These are phyloP conservation scores for Coriolopsis trogii DNA, from an alignment of 1,284 basidiomycete genomes.

Conservation along the genomic window DNA sequence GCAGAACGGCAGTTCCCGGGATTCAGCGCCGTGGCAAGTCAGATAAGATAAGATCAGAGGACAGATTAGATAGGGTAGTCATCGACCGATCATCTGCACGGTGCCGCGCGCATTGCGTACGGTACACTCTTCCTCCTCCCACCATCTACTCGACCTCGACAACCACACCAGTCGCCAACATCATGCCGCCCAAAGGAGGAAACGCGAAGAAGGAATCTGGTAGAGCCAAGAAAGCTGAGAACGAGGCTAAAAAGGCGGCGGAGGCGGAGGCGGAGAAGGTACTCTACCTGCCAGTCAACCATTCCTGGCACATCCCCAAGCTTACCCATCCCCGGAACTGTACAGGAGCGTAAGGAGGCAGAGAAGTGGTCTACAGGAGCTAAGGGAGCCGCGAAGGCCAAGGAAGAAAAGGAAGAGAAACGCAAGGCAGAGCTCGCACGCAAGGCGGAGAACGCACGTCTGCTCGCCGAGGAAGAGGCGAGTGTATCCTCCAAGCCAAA, in stretches of 20 bases:
- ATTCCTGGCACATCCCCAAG: neutral
- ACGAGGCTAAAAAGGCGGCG: constrained; percentile 79
- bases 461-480: constrained; percentile 87
- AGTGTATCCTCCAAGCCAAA: constrained; percentile 66
- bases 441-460: constrained; percentile 76
- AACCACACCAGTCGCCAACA: neutral
- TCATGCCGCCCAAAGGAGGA: constrained; percentile 83
- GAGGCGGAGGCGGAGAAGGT: constrained; percentile 64
- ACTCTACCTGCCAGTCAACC: constrained; percentile 7
- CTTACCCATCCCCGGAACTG: neutral
- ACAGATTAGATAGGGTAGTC: too few relatives aligned
- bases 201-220: constrained; percentile 92
- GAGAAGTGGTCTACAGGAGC: constrained; percentile 77
- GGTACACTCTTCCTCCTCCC: neutral
- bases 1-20: neutral
- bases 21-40: neutral
- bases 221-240: constrained; percentile 91
- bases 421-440: constrained; percentile 73
- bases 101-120: neutral
- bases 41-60: neutral
- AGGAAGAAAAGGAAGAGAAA: constrained; percentile 79
- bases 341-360: constrained; percentile 77
- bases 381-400: constrained; percentile 64
- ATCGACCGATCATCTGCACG: neutral
- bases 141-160: neutral